Base-by-base conservation (phyloP, 805 yeast genomes). In the Blastobotrys chiropterorum region DNA sequence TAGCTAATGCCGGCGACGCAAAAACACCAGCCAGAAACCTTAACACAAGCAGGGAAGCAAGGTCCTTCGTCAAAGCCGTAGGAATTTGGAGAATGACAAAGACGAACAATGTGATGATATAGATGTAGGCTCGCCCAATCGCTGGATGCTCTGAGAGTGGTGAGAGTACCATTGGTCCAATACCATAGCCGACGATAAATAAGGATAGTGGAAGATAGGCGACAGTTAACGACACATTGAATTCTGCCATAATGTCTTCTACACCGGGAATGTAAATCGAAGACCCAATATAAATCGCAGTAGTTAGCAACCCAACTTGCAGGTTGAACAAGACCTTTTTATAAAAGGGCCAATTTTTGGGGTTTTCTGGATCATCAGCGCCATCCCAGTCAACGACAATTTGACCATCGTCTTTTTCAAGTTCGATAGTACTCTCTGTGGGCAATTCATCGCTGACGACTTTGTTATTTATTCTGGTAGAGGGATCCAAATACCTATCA, bases 1-100 rank as follows among this genome's bases (percentile, higher is more conserved):
- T 79, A 3, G 95, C 85, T 65, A 88, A 74, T 0, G 94, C 89
- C 2, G 95, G 95, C 1, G 92, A 83, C 1, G 90, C 86, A 48
- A 85, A 75, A 26, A 83, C 73, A 1, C 96, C 96, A 22, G 86
- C 74, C 62, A 89, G 81, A 64, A 87, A 88, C 59, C 85, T 68
- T 48, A 79, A 61, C 0, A 76, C 70, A 44, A 74, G 65, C 53
- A 81, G 63, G 0, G 77, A 78, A 5, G 77, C 80, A 48, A 82
- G 73, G 59, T 77, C 75, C 6, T 69, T 57, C 1, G 71, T 70
- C 44, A 77, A 66, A 2, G 84, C 83, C 30, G 76, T 69, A 22
- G 83, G 82, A 38, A 80, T 72, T 59, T 81, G 85, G 34, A 81
- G 64, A 17, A 79, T 66, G 49, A 70, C 63, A 53, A 77, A 81